These are phyloP conservation scores for Ustilago sp. DNA, from an alignment of 1,284 basidiomycete genomes.

Conservation along the genomic window DNA sequence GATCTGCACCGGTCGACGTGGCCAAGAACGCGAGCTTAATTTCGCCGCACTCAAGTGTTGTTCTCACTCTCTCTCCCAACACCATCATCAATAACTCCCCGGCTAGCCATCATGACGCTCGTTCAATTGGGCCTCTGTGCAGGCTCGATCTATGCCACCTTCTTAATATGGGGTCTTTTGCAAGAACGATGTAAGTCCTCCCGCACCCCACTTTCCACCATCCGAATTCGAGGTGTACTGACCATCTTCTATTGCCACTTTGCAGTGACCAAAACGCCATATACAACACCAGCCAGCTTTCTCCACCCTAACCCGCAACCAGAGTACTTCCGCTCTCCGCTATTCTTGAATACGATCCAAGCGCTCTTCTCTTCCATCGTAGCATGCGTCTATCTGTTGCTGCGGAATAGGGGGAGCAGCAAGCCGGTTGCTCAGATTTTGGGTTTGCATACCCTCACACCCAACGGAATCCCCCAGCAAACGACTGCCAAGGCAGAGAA, in stretches of 20 bases:
- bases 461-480: conserved; percentile 18
- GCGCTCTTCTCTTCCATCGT: conserved; percentile 83
- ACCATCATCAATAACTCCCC: conserved; percentile 2
- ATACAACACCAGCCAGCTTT: conserved; percentile 42
- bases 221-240: background rate
- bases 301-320: conserved; percentile 51
- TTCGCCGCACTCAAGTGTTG: conserved; percentile 17
- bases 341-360: conserved; percentile 89
- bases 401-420: conserved; percentile 72
- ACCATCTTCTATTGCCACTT: background rate
- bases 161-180: conserved; percentile 68
- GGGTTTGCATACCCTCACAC: conserved; percentile 59
- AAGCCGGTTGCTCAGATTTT: conserved; percentile 41
- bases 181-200: conserved; percentile 55
- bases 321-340: conserved; percentile 79
- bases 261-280: conserved; percentile 63
- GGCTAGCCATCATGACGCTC: conserved; percentile 32
- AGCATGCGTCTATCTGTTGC: conserved; percentile 82
- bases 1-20: background rate
- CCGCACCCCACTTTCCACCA: background rate
- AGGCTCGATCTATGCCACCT: conserved; percentile 65
- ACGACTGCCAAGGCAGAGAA: background rate
- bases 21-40: background rate
- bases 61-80: conserved; percentile 9
- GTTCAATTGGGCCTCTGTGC: conserved; percentile 62